These are phyloP conservation scores for Domatiomyces catenatus DNA, from an alignment of 2,329 filamentous ascomycete genomes.

Conservation along the genomic window DNA sequence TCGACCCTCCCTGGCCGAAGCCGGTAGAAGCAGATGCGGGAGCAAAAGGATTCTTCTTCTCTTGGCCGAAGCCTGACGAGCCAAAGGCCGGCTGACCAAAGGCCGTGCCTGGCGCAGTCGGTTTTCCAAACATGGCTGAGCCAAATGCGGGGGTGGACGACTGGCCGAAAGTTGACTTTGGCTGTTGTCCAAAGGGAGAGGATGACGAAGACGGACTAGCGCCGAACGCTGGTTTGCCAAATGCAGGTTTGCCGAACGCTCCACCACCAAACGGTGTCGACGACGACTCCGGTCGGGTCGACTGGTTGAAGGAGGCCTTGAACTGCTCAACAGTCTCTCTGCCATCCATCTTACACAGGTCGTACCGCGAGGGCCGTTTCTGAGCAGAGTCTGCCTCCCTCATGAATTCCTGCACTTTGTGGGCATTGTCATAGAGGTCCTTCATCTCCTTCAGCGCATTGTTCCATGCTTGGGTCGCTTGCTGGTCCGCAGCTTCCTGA, in stretches of 20 bases:
- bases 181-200: constrained; percentile 3
- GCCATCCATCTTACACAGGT: constrained; percentile 37
- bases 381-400: constrained; percentile 41
- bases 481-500: constrained; percentile 34
- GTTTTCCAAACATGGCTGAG: constrained; percentile 22
- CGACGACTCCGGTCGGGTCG: neutral
- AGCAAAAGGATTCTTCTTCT: constrained; percentile 22
- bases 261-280: constrained; percentile 4
- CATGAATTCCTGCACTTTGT: constrained; percentile 58
- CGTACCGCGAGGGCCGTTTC: constrained; percentile 59
- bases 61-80: constrained; percentile 22
- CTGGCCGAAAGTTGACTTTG: constrained; percentile 14
- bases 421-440: constrained; percentile 50
- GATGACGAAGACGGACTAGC: constrained; percentile 1
- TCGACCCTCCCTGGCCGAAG: constrained; percentile 14
- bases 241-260: constrained; percentile 28
- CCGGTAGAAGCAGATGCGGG: constrained; percentile 10
- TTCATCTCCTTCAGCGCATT: constrained; percentile 58
- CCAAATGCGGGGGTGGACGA: constrained; percentile 18
- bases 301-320: constrained; percentile 23
- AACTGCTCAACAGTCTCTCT: constrained; percentile 13
- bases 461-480: constrained; percentile 41
- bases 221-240: constrained; percentile 18
- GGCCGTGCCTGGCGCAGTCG: constrained; percentile 28
- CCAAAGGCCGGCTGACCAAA: constrained; percentile 25